Base-by-base conservation (phyloP, 2,329 filamentous ascomycete genomes). In the Sporothrix dimorphospora region DNA sequence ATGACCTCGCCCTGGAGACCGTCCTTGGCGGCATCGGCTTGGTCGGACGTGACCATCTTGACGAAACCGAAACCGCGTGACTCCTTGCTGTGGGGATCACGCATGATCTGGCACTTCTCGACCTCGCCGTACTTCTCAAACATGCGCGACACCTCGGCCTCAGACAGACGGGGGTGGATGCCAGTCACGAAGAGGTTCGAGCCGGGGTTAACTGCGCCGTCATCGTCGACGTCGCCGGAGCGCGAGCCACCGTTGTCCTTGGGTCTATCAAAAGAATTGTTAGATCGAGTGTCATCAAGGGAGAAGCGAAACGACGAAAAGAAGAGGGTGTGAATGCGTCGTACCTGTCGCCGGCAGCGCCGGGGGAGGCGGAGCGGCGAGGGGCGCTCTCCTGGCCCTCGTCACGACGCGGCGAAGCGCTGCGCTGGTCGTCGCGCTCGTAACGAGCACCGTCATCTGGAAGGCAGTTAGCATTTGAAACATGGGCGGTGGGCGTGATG, bases 21-120 rank as follows among this genome's bases (percentile, higher is more conserved):
- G 79, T 98, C 96, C 86, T 96, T 97, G 77, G 96, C 96, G 77
- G 96, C 94, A 82, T 99, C 96, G 75, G 96, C 96, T 83, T 97
- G 93, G 71, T 98, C 95, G 66, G 93, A 89, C 72, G 94, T 97
- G 74, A 94, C 90, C 95, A 99, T 98, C 87, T 99, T 98, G 81
- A 99, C 96, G 85, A 99, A 99, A 72, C 96, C 96, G 77, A 99
- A 99, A 76, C 96, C 96, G 83, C 96, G 96, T 77, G 95, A 98
- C 84, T 99, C 96, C 85, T 97, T 97, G 79, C 93, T 97, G 83
- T 99, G 96, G 74, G 96, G 96, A 80, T 99, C 96, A 79, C 95
- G 90, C 96, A 99, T 99, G 85, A 99, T 99, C 82, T 98, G 97
- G 86, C 95, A 98, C 85, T 97, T 98, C 85, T 98, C 95, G 69